Evolutionary conservation across 2,329 filamentous ascomycete species (phyloP).

Genomic region (Lecanicillium sp.): DNA sequence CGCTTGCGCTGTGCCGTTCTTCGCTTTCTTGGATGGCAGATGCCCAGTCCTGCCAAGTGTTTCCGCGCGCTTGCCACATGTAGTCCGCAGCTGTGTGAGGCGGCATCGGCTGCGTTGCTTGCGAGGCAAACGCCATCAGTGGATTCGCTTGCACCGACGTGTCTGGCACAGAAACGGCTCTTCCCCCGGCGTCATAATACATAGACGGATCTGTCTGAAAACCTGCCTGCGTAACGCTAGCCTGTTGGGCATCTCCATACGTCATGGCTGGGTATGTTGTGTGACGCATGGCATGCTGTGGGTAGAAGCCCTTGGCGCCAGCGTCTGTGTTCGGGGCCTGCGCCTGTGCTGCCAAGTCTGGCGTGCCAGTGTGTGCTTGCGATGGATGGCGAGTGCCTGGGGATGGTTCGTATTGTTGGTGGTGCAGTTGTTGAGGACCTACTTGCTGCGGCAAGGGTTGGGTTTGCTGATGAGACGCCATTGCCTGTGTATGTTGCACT

Average conservation of each 20-base stretch:
- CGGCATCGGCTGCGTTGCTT: slow-evolving; percentile 28
- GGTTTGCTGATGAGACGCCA: slow-evolving; percentile 28
- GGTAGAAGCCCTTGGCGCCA: slow-evolving; percentile 22
- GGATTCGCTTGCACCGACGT: slow-evolving; percentile 24
- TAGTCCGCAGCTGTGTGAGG: slow-evolving; percentile 18
- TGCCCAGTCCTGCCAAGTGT: slow-evolving; percentile 49
- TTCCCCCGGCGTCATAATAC: slow-evolving; percentile 19
- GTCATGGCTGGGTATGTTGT: slow-evolving; percentile 21
- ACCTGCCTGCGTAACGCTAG: slow-evolving; percentile 9
- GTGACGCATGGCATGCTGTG: slow-evolving; percentile 17
- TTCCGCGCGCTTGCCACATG: slow-evolving; percentile 28
- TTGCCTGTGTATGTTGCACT: slow-evolving; percentile 11
- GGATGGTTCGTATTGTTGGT: slow-evolving; percentile 19
- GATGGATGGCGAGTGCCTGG: slow-evolving; percentile 15
- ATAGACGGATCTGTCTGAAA: slow-evolving; percentile 21
- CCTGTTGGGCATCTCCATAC: slow-evolving; percentile 21
- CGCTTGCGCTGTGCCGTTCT: slow-evolving; percentile 41
- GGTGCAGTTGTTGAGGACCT: slow-evolving; percentile 16
- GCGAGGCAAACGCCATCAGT: slow-evolving; percentile 31
- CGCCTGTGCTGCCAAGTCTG: slow-evolving; percentile 7
- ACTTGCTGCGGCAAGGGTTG: slow-evolving; percentile 20
- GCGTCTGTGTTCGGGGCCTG: slow-evolving; percentile 11
- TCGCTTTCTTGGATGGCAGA: slow-evolving; percentile 41
- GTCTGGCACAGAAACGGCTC: slow-evolving; percentile 15
- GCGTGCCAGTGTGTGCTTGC: slow-evolving; percentile 15